phyloP scores from a whole-genome alignment of 768 basidiomycete species.

The Boletus reticulatus region DNA sequence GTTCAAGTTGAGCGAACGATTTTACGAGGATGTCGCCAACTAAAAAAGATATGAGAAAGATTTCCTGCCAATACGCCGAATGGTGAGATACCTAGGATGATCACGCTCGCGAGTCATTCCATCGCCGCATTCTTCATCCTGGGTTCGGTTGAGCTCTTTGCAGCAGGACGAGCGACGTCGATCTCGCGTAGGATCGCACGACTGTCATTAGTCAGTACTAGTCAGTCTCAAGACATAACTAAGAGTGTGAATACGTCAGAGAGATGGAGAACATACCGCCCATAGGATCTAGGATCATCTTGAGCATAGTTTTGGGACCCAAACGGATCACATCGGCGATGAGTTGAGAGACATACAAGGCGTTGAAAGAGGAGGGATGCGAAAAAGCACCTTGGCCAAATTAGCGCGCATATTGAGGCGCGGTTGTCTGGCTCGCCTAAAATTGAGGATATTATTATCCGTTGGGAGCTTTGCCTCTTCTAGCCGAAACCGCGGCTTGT shows the following conservation, averaged over 20 bases:
- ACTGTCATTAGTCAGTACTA: too few species aligned
- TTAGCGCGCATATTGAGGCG: too few species aligned
- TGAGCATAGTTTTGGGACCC: conserved; percentile 97
- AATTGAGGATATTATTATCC: too few species aligned
- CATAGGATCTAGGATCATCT: conserved; percentile 99
- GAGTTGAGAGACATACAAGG: not conserved
- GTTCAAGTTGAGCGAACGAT: conserved; percentile 88
- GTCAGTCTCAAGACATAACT: conserved; percentile 60
- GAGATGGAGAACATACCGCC: conserved; percentile 56
- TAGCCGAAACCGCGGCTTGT: too few species aligned
- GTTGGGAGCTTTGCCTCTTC: too few species aligned
- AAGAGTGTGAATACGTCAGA: not conserved
- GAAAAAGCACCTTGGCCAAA: too few species aligned
- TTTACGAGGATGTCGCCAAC: conserved; percentile 98
- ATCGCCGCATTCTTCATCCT: conserved; percentile 98
- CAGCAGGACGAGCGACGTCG: conserved; percentile 97
- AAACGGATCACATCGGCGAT: conserved; percentile 99
- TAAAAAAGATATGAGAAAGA: conserved; percentile 18
- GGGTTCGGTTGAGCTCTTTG: conserved; percentile 96
- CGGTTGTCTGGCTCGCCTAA: too few species aligned
- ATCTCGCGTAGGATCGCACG: conserved; percentile 98
- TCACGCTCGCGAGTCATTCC: conserved; percentile 98
- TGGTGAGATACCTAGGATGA: conserved; percentile 77
- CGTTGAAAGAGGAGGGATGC: not conserved
- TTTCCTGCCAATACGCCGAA: not conserved